Percentiles rank a stretch among this genome's conserved stretches.
Conservation (phyloP, 495 filamentous ascomycete genomes). For the Penicillium nucicola region DNA sequence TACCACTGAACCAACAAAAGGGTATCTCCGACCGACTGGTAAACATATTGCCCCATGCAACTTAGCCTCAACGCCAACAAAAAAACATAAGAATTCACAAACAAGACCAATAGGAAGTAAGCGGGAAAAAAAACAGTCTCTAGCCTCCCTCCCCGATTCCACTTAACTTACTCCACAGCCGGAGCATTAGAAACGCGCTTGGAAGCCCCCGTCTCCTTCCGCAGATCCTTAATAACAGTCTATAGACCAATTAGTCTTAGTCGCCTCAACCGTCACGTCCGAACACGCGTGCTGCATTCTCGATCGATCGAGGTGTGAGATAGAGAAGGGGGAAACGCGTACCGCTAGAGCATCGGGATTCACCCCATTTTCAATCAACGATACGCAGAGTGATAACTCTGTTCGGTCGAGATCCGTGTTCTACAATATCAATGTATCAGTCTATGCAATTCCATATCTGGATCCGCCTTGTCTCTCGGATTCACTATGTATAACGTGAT, state of each 20-base stretch:
- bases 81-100: not conserved
- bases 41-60: not conserved
- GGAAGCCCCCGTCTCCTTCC: constrained; percentile 49
- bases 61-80: constrained; percentile 10
- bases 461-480: too few species aligned
- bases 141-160: too few species aligned
- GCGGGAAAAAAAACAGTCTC: too few species aligned
- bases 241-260: constrained; percentile 22
- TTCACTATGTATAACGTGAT: too few species aligned
- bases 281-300: too few species aligned
- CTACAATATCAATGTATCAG: constrained; percentile 37
- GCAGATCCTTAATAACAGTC: constrained; percentile 71
- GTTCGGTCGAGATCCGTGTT: constrained; percentile 90
- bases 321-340: constrained; percentile 30
- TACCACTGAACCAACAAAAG: constrained; percentile 7
- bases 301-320: too few species aligned
- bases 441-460: too few species aligned
- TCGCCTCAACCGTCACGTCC: not conserved
- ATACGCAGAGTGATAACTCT: constrained; percentile 89
- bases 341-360: constrained; percentile 95
- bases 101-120: too few species aligned
- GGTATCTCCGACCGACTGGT: constrained; percentile 11
- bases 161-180: constrained; percentile 20
- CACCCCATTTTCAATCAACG: constrained; percentile 94
- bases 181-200: constrained; percentile 21